Base-by-base conservation (phyloP, 2,329 filamentous ascomycete species). In the Meredithiella fracta region DNA sequence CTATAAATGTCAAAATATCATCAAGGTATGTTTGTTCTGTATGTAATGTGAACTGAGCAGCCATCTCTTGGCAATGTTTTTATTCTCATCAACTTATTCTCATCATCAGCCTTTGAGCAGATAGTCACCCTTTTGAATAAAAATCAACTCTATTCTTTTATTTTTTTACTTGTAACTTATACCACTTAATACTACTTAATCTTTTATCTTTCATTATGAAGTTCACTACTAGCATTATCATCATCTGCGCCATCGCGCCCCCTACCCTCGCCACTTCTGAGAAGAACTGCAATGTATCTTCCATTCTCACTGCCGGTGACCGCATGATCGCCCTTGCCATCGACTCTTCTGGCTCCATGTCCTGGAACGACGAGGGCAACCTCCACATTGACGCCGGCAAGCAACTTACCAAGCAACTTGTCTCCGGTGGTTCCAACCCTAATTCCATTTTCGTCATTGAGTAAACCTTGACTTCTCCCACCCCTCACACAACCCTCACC, bases 281-380 rank as follows among this genome's bases (percentile, higher is more conserved):
- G 3, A n/a, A 17, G 3, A 51, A 51, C 23, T 51, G 49, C 25
- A 29, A 51, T 11, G 49, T 51, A 15, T 3, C 40, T 2, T 1
- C 56, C 17, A 58, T 51, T 15, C 59, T 57, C 58, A 59, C 57
- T 51, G 58, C 54, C 20, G 59, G 60, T 34, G 59, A 56, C 3
- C 57, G 60, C 15, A 59, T 61, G 56, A 51, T 62, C 8, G 59
- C 57, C 47, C 58, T 62, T 34, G 61, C 58, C 25, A 50, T 62
- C 14, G 61, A 62, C 52, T 61, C 60, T 9, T 62, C 61, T 11
- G 60, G 61, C 15, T 62, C 61, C 26, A 62, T 61, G 58, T 20
- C 26, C 11, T 47, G 37, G 42, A 62, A 60, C n/a, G 59, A 62
- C 34, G 58, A 59, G 3, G n/a, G 52, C 15, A 53, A 59, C 22